Conservation (phyloP, 352 stramenopile genomes). For the Pythium folliculosum region DNA sequence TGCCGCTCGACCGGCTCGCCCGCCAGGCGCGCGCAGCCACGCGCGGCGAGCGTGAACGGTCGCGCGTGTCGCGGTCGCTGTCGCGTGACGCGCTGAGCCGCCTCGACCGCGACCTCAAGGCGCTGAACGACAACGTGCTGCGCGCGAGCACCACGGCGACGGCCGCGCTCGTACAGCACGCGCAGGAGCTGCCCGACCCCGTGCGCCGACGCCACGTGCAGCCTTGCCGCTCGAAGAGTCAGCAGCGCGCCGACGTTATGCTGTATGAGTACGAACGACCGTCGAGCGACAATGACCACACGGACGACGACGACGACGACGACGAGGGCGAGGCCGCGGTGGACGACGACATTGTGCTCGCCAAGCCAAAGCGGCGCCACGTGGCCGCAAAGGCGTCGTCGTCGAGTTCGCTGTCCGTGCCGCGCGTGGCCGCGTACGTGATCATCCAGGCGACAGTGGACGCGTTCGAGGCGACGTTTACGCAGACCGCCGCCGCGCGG, state of each 20-base stretch:
- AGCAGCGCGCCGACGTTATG: not conserved
- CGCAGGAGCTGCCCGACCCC: constrained; percentile 15
- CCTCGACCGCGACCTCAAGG: constrained; percentile 4
- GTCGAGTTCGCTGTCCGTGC: constrained; percentile 16
- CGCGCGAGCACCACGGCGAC: constrained; percentile 3
- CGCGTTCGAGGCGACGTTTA: constrained; percentile 39
- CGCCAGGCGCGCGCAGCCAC: not conserved
- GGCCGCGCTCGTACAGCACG: constrained; percentile 9
- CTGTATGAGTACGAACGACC: constrained; percentile 13
- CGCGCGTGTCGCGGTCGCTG: not conserved
- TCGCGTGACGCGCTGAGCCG: constrained; percentile 3
- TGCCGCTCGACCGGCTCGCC: not conserved
- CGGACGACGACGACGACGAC: not conserved
- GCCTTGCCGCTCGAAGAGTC: not conserved
- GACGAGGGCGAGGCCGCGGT: constrained; percentile 16
- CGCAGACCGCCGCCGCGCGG: constrained; percentile 9
- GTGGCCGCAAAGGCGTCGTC: not conserved
- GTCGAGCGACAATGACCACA: not conserved
- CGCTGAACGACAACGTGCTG: constrained; percentile 4
- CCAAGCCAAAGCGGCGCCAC: not conserved
- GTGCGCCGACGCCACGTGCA: not conserved
- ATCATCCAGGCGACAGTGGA: constrained; percentile 9
- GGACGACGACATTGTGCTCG: constrained; percentile 7
- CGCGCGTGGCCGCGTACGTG: constrained; percentile 30
- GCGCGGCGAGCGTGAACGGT: not conserved